Base-by-base conservation (phyloP, 805 yeast genomes). In the Barnettozyma vustinii region DNA sequence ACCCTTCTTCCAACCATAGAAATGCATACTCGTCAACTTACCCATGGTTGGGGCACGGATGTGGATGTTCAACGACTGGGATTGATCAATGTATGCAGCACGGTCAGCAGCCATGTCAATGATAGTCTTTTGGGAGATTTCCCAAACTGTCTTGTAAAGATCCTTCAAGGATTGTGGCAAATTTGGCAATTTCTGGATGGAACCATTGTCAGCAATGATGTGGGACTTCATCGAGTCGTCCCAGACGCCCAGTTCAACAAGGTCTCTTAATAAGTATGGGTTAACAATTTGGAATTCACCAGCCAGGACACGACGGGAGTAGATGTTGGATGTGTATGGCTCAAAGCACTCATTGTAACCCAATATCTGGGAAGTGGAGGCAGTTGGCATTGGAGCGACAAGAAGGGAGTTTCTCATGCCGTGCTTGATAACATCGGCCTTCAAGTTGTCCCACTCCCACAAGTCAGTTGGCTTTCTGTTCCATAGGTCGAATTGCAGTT, bases 1-100 rank as follows among this genome's bases (percentile, higher is more conserved):
- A 52, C 99, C 99, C 74, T 87, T 89, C 75, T 87, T 87, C 99
- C 99, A 94, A 43, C 97, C 98, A 65, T 94, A 92, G 76, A 94
- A 94, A 69, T 94, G 99, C 97, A 94, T 94, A 56, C 94, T 82
- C 6, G 98, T 94, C 64, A 94, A 77, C 90, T 92, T 92, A 61
- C 96, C 95, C 90, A 88, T 86, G 1, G 97, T 89, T 49, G 97
- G 97, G 49, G 81, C 81, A 63, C 77, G 80, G 67, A 92, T 73
- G 70, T 87, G 91, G 55, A 92, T 80, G 66, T 92, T 92, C 72
- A 92, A 72, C 42, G 94, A 83, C 73, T 92, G 98, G 36, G 96
- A 87, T 72, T 92, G 98, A 67, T 85, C 92, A 62, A 85, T 81
- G 66, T 76, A 85, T n/a, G 88, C 84, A 51, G 88, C 82, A 70